Conservation (phyloP, 129 eudicot species). For the Erigeron canadensis region DNA sequence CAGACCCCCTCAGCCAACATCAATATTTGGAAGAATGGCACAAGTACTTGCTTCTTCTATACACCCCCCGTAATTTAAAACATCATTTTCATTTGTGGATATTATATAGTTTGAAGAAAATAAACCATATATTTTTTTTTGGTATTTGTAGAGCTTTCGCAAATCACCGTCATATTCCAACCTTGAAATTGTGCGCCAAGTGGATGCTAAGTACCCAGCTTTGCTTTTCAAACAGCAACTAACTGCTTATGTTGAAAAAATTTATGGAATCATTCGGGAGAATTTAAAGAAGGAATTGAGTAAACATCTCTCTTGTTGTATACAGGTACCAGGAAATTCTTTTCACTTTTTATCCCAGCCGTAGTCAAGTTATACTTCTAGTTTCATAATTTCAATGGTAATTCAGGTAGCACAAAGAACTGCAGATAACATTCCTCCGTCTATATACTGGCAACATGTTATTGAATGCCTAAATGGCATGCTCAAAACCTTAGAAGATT, state of each 20-base stretch:
- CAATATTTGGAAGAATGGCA: conserved; percentile 86
- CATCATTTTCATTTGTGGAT: neutral
- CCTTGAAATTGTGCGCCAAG: conserved; percentile 57
- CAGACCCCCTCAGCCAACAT: conserved; percentile 72
- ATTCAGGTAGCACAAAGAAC: conserved; percentile 42
- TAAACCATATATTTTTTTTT: neutral
- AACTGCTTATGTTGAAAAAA: conserved; percentile 91
- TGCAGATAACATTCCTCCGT: conserved; percentile 44
- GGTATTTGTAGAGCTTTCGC: conserved; percentile 46
- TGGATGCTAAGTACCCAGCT: conserved; percentile 94
- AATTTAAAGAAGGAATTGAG: conserved; percentile 70
- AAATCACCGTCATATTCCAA: conserved; percentile 52
- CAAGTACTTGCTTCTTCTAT: conserved; percentile 44
- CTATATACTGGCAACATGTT: conserved; percentile 57
- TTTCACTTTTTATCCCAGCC: conserved; percentile 11
- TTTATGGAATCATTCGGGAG: conserved; percentile 72
- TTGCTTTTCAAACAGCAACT: conserved; percentile 91
- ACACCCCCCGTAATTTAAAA: conserved; percentile 3
- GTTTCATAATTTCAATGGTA: conserved; percentile 17
- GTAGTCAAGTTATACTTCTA: conserved; percentile 6
- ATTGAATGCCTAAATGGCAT: conserved; percentile 51
- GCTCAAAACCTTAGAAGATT: conserved; percentile 58
- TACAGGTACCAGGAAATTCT: conserved; percentile 47
- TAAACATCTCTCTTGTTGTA: conserved; percentile 47
- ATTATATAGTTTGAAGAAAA: conserved; percentile 16